Base-by-base conservation (phyloP, 805 yeast species). In the Myxozyma udenii region DNA sequence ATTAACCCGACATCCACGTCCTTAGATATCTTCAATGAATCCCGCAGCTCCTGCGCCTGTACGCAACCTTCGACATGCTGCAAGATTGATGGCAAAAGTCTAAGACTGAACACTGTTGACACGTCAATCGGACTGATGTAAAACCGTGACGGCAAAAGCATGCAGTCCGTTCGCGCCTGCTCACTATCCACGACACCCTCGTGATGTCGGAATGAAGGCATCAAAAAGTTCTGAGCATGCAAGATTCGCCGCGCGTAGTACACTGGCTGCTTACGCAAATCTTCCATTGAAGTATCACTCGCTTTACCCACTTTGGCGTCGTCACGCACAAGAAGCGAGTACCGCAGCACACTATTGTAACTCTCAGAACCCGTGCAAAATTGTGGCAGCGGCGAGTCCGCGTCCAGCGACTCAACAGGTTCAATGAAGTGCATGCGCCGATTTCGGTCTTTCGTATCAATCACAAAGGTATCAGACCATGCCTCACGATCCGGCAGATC, bases 191-290 rank as follows among this genome's bases (percentile, higher is more conserved):
- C 12, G 5, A 32, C 18, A 42, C 12, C 46, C 5, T 39, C 47
- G 24, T 36, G 32, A n/a, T 44, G 47, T 16, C 22, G 40, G 14
- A 32, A n/a, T 4, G 47, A 44, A 7, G 41, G 33, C 30, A 32
- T 44, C 24, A 44, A 36, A 33, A 44, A 44, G 39, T 44, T 44
- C 11, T 44, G 47, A 14, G 40, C 40, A 19, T 44, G 47, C 19
- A 44, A 24, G 16, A 44, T 21, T 21, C 47, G 47, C 25, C 36
- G 33, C 18, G 41, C 41, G 3, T 38, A 32, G 18, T 18, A 44
- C 12, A 44, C 47, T 11, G 40, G 47, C 28, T 44, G 40, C n/a
- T 18, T 12, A 18, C 16, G n/a, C 21, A 16, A 24, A 6, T 21
- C 32, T 21, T 18, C 26, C 21, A 16, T 38, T 24, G 3, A n/a